Evolutionary conservation across 2,329 filamentous ascomycete species (phyloP).

Genomic region (Metarhizium robertsii): DNA sequence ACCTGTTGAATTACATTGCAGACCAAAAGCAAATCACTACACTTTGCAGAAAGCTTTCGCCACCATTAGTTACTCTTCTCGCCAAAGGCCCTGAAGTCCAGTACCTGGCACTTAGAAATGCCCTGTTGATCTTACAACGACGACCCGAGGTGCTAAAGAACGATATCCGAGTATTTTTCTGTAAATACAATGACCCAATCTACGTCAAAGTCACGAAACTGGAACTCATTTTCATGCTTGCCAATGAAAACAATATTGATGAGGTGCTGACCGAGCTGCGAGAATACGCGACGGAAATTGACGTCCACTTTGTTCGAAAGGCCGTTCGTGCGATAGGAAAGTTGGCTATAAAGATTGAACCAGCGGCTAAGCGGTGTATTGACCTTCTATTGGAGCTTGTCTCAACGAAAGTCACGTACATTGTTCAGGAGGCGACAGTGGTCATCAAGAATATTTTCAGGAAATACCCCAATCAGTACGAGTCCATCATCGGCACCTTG

Average conservation of each 20-base stretch:
- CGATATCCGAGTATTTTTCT: constrained; percentile 98
- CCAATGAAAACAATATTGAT: constrained; percentile 88
- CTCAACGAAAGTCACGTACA: constrained; percentile 96
- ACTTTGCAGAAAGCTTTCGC: constrained; percentile 86
- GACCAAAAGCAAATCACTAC: constrained; percentile 82
- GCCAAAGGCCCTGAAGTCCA: constrained; percentile 98
- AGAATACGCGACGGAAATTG: constrained; percentile 97
- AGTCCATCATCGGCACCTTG: constrained; percentile 90
- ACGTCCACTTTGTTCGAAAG: constrained; percentile 97
- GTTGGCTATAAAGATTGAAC: constrained; percentile 96
- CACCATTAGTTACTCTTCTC: constrained; percentile 85
- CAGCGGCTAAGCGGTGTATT: constrained; percentile 83
- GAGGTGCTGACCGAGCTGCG: constrained; percentile 89
- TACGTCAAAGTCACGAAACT: constrained; percentile 99
- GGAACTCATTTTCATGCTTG: constrained; percentile 98
- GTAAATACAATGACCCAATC: constrained; percentile 99
- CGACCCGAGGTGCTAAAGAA: constrained; percentile 89
- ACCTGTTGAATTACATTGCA: constrained; percentile 97
- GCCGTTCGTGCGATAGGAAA: constrained; percentile 96
- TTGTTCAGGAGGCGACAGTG: constrained; percentile 96
- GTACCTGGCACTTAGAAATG: constrained; percentile 89
- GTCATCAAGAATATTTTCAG: constrained; percentile 99
- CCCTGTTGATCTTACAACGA: constrained; percentile 84
- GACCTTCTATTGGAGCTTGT: constrained; percentile 87
- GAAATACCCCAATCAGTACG: constrained; percentile 98